A percentile compares a stretch with the other conserved stretches of the same genome.
phyloP scores from a whole-genome alignment of 2,329 filamentous ascomycete genomes.

The Paecilomyces formosus region DNA sequence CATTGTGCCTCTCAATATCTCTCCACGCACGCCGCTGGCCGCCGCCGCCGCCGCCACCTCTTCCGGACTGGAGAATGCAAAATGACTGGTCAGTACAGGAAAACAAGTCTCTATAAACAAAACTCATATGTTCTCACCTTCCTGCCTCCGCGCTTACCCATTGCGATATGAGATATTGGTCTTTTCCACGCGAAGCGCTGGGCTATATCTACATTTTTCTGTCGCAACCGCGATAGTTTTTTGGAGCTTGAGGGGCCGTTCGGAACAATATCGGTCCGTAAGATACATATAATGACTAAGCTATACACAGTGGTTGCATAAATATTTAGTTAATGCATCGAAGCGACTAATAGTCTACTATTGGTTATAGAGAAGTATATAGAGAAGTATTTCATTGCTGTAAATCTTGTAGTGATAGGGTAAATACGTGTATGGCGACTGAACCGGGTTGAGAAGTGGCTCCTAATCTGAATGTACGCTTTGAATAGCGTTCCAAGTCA shows the following conservation, averaged over 20 bases:
- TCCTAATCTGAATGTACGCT: no score
- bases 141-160: slow-evolving; percentile 7
- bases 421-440: no score
- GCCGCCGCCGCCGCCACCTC: slow-evolving; percentile 37
- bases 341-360: no score
- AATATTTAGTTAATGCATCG: no score
- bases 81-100: neutral
- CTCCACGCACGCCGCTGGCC: slow-evolving; percentile 43
- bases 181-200: neutral
- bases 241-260: neutral
- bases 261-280: neutral
- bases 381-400: no score
- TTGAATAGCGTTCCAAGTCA: no score
- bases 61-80: slow-evolving; percentile 3
- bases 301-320: no score
- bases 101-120: neutral
- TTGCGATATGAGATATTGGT: neutral
- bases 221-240: slow-evolving; percentile 1
- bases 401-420: no score
- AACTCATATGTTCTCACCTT: slow-evolving; percentile 1
- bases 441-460: no score
- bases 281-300: no score
- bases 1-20: slow-evolving; percentile 69
- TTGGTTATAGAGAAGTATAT: no score
- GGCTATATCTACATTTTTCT: neutral